Evolutionary conservation across 2,329 filamentous ascomycete species (phyloP).

Genomic region (Neopestalotiopsis clavispora): DNA sequence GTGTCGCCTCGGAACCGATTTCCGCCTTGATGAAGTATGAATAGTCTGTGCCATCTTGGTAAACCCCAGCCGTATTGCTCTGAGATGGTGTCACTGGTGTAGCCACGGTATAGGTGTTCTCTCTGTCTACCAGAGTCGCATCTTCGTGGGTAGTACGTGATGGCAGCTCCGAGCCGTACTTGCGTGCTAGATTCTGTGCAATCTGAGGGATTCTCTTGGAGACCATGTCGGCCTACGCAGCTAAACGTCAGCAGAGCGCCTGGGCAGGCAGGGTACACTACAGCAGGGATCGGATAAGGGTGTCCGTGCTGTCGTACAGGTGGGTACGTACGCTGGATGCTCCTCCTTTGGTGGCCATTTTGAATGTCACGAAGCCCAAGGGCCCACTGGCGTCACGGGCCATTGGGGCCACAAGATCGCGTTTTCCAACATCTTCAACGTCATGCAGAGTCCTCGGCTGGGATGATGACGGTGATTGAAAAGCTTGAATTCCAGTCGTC

Average conservation of each 20-base stretch:
- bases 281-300: not conserved
- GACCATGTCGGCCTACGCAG: slow-evolving; percentile 39
- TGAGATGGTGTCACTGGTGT: slow-evolving; percentile 49
- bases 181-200: slow-evolving; percentile 43
- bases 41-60: slow-evolving; percentile 69
- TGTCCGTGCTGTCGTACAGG: not conserved
- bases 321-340: slow-evolving; percentile 36
- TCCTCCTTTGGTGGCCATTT: slow-evolving; percentile 42
- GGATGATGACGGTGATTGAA: slow-evolving; percentile 45
- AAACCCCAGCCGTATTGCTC: slow-evolving; percentile 57
- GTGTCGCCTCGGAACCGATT: slow-evolving; percentile 59
- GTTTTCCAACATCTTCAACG: slow-evolving; percentile 20
- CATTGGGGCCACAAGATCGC: slow-evolving; percentile 10
- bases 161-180: slow-evolving; percentile 39
- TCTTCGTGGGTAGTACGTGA: slow-evolving; percentile 23
- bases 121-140: slow-evolving; percentile 39
- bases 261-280: not conserved
- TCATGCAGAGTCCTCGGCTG: slow-evolving; percentile 31
- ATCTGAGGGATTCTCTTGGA: slow-evolving; percentile 43
- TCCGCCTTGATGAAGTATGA: slow-evolving; percentile 66
- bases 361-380: slow-evolving; percentile 42
- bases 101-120: slow-evolving; percentile 53
- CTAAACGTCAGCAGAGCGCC: slow-evolving; percentile 22
- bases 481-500: slow-evolving; percentile 50
- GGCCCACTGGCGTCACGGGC: slow-evolving; percentile 16